Evolutionary conservation across 1,284 basidiomycete genomes (phyloP).

Genomic region (Mycosarcoma maydis): DNA sequence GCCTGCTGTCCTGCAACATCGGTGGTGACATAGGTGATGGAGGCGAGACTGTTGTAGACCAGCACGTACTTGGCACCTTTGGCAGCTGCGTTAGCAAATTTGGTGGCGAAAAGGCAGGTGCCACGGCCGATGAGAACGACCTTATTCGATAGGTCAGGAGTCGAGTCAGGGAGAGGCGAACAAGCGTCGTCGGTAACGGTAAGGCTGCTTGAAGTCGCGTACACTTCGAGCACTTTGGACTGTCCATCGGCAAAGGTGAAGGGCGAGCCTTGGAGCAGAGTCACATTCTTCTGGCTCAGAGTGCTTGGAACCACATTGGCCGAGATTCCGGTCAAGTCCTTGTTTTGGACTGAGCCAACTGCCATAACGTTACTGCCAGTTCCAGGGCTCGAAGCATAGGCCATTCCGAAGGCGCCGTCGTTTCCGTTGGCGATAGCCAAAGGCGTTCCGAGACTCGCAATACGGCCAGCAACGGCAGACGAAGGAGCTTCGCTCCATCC

Average conservation of each 20-base stretch:
- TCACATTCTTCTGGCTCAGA: constrained; percentile 35
- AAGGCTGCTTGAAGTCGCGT: constrained; percentile 43
- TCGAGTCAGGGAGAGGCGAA: constrained; percentile 47
- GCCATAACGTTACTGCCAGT: constrained; percentile 65
- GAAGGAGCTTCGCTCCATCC: constrained; percentile 43
- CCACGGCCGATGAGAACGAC: constrained; percentile 52
- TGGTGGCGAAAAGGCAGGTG: constrained; percentile 57
- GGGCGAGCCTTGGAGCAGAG: constrained; percentile 38
- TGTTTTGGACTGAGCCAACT: constrained; percentile 65
- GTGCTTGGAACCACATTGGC: constrained; percentile 34
- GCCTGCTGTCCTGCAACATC: constrained; percentile 40
- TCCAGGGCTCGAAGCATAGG: constrained; percentile 68
- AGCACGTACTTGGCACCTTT: constrained; percentile 66
- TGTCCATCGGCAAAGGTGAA: constrained; percentile 42
- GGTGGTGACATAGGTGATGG: constrained; percentile 58
- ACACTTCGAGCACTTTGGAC: constrained; percentile 42
- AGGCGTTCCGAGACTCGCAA: constrained; percentile 43
- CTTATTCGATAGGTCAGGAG: constrained; percentile 48
- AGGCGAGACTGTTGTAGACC: constrained; percentile 53
- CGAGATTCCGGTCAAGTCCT: constrained; percentile 43
- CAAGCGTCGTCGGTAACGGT: constrained; percentile 49
- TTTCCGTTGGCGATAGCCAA: constrained; percentile 67
- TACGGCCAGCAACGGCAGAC: constrained; percentile 39
- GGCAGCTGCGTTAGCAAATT: constrained; percentile 56
- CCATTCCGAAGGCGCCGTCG: constrained; percentile 66